Evolutionary conservation across 2,329 filamentous ascomycete genomes (phyloP).

Genomic region (Diplocarpon mali): DNA sequence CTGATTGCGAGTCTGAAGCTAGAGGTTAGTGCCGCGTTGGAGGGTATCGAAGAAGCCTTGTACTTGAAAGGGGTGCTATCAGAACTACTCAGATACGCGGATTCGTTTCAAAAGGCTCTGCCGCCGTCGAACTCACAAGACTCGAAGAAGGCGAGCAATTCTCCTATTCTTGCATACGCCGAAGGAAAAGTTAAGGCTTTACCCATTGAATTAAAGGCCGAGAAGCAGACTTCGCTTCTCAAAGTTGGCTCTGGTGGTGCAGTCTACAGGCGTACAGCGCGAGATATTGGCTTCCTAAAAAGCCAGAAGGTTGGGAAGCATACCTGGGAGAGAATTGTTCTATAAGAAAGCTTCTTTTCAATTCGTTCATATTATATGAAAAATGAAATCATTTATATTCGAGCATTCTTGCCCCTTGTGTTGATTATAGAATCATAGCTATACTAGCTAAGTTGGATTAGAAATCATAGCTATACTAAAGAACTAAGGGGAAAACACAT

Average conservation of each 20-base stretch:
- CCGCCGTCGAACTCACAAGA: constrained; percentile 7
- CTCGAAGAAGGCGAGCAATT: constrained; percentile 29
- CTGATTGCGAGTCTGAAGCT: constrained; percentile 54
- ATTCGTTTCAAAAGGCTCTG: constrained; percentile 22
- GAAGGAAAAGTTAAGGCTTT: constrained; percentile 40
- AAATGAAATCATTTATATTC: too few species aligned
- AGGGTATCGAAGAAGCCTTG: constrained; percentile 59
- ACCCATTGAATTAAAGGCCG: constrained; percentile 61
- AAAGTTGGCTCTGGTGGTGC: constrained; percentile 62
- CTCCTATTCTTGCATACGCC: constrained; percentile 35
- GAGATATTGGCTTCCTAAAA: constrained; percentile 67
- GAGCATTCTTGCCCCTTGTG: too few species aligned
- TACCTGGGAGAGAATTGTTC: constrained; percentile 64
- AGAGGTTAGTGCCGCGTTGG: constrained; percentile 60
- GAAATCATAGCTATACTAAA: too few species aligned
- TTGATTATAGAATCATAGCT: too few species aligned
- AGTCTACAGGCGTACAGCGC: constrained; percentile 52
- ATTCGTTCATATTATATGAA: too few species aligned
- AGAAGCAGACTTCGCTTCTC: constrained; percentile 36
- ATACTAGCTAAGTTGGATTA: too few species aligned
- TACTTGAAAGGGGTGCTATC: constrained; percentile 53
- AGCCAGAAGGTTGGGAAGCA: constrained; percentile 75
- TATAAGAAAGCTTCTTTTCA: constrained; percentile 34
- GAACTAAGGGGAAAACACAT: too few species aligned
- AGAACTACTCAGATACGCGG: constrained; percentile 54